Evolutionary conservation across 192 early-diverging fungal species (phyloP).

Genomic region (Gamsiella multidivaricata): DNA sequence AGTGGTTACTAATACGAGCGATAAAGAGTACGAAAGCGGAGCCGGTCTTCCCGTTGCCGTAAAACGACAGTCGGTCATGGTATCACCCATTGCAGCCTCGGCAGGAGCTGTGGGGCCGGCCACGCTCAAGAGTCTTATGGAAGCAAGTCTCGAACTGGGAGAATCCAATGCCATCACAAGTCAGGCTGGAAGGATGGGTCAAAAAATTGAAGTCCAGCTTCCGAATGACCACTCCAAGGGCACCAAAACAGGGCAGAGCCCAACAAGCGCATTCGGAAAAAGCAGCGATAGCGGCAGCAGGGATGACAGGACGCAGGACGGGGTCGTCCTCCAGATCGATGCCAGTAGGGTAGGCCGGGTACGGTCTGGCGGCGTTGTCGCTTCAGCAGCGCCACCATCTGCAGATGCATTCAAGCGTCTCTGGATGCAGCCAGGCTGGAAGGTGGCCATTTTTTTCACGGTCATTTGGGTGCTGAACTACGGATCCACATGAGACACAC

Average conservation of each 20-base stretch:
- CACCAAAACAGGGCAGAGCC: neutral
- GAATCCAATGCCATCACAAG: neutral
- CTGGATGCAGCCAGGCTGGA: constrained; percentile 29
- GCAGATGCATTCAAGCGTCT: constrained; percentile 10
- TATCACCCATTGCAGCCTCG: constrained; percentile 26
- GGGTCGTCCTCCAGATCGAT: constrained; percentile 10
- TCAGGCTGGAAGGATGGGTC: neutral
- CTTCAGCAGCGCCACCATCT: constrained; percentile 5
- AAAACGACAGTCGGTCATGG: constrained; percentile 18
- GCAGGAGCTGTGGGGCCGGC: constrained; percentile 20
- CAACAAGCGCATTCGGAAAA: neutral
- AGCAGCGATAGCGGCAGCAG: neutral
- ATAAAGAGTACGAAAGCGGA: neutral
- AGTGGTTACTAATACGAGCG: neutral
- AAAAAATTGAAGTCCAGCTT: neutral
- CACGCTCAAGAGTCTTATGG: constrained; percentile 34
- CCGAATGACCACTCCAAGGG: neutral
- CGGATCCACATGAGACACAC: constrained; percentile 7
- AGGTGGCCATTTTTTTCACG: constrained; percentile 21
- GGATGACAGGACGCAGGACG: neutral
- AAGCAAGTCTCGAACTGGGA: constrained; percentile 6
- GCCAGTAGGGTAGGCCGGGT: neutral
- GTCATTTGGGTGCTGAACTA: constrained; percentile 30
- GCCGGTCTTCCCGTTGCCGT: neutral
- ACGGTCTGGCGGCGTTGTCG: neutral